Evolutionary conservation across 805 yeast species (phyloP).

Genomic region (Pichia insulana): DNA sequence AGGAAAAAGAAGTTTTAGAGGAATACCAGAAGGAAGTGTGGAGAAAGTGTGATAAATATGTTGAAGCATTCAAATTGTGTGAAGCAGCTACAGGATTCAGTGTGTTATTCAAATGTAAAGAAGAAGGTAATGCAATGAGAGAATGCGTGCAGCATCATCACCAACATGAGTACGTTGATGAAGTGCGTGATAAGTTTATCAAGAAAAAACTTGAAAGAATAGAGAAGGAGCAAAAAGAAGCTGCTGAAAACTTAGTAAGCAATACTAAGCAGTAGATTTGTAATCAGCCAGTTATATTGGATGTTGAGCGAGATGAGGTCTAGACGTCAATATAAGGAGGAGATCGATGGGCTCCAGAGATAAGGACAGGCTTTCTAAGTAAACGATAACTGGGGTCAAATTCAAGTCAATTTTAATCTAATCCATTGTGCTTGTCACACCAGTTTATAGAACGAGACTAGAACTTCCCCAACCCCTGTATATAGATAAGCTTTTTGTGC

Average conservation of each 20-base stretch:
- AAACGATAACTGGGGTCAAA: too few species aligned
- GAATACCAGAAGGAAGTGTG: conserved; percentile 64
- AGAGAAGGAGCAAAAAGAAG: conserved; percentile 2
- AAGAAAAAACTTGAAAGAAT: conserved; percentile 36
- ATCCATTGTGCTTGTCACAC: too few species aligned
- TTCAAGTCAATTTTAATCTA: too few species aligned
- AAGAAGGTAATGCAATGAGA: conserved; percentile 48
- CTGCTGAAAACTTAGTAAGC: background rate
- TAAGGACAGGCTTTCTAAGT: too few species aligned
- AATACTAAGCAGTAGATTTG: background rate
- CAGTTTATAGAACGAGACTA: too few species aligned
- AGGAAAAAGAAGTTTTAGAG: conserved; percentile 63
- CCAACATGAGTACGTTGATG: conserved; percentile 55
- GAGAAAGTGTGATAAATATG: conserved; percentile 57
- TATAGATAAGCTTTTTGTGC: too few species aligned
- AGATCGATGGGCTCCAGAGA: too few species aligned
- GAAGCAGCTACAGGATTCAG: conserved; percentile 54
- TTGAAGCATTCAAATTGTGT: conserved; percentile 61
- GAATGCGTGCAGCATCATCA: conserved; percentile 57
- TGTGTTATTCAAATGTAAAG: conserved; percentile 58
- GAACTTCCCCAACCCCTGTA: too few species aligned
- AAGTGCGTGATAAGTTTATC: conserved; percentile 57
- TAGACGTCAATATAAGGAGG: too few species aligned
- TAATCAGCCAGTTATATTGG: too few species aligned
- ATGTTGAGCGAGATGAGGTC: too few species aligned